A percentile compares a stretch with the other conserved stretches of the same genome.
phyloP scores from a whole-genome alignment of 176 grass and related monocot genomes.

The Bothriochloa decipiens region DNA sequence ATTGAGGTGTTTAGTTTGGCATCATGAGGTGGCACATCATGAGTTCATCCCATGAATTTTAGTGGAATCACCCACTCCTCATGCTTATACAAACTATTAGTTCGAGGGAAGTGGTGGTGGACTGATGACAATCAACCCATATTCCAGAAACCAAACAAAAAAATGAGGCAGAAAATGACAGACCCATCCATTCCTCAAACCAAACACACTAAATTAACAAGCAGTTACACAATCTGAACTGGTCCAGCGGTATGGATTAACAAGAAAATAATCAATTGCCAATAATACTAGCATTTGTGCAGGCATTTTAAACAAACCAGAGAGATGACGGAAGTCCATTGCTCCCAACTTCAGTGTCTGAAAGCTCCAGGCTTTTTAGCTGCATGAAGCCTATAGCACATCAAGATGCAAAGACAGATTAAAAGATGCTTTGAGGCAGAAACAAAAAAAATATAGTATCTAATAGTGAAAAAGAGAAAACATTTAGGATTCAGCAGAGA shows the following conservation, averaged over 20 bases:
- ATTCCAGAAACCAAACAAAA: no score
- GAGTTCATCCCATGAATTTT: no score
- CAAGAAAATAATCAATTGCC: not conserved
- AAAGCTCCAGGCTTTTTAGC: constrained; percentile 59
- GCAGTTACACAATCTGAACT: not conserved
- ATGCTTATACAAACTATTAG: no score
- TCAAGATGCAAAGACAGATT: constrained; percentile 36
- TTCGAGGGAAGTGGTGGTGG: no score
- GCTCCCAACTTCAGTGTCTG: constrained; percentile 83
- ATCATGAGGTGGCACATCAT: no score
- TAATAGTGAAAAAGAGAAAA: constrained; percentile 3
- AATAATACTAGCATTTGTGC: constrained; percentile 20
- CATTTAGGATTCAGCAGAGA: not conserved
- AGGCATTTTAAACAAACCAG: constrained; percentile 34
- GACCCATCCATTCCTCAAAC: no score
- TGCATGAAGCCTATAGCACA: constrained; percentile 59
- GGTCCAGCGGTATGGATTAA: constrained; percentile 1
- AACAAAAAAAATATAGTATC: not conserved
- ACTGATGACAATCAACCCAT: no score
- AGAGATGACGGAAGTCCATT: constrained; percentile 46
- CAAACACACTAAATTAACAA: not conserved
- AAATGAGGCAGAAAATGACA: no score
- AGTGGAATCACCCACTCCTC: no score
- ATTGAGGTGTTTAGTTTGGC: not conserved
- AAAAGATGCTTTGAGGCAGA: constrained; percentile 9